A percentile compares a stretch with the other conserved stretches of the same genome.
phyloP scores from a whole-genome alignment of 2,329 filamentous ascomycete species.

The Drechslerella coelobrocha region DNA sequence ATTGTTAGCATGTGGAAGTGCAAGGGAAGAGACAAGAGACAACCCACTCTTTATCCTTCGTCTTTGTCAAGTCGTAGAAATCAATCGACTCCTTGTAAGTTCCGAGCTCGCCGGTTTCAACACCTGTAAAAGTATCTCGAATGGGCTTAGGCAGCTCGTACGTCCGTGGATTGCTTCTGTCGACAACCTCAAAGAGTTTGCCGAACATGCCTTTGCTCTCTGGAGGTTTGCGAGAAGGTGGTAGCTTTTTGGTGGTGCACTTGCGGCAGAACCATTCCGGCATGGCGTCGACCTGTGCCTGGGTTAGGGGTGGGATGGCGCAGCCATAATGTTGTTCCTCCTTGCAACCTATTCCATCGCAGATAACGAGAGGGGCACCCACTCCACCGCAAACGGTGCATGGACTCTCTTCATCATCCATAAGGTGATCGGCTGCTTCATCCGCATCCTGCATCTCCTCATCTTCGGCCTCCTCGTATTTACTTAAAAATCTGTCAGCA shows the following conservation, averaged over 20 bases:
- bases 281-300: conserved; percentile 66
- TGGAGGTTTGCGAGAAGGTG: conserved; percentile 55
- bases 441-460: conserved; percentile 28
- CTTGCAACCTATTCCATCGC: conserved; percentile 77
- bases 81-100: conserved; percentile 73
- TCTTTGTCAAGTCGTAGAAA: conserved; percentile 58
- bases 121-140: conserved; percentile 78
- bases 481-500: not conserved
- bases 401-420: conserved; percentile 81
- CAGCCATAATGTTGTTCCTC: conserved; percentile 90
- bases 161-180: conserved; percentile 72
- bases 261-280: conserved; percentile 86
- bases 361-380: conserved; percentile 81
- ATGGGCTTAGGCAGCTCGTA: conserved; percentile 75
- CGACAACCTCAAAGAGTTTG: conserved; percentile 68
- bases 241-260: conserved; percentile 66
- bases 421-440: conserved; percentile 11
- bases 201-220: conserved; percentile 67
- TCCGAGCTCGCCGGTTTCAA: conserved; percentile 76
- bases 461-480: conserved; percentile 16
- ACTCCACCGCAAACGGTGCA: conserved; percentile 84
- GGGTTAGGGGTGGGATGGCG: conserved; percentile 74
- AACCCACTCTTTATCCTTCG: conserved; percentile 67
- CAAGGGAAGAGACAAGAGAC: not conserved
- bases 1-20: not conserved